Percentiles rank a stretch among this genome's conserved stretches.
Conservation (phyloP, 305 asterid species). For the Ajuga reptans region DNA sequence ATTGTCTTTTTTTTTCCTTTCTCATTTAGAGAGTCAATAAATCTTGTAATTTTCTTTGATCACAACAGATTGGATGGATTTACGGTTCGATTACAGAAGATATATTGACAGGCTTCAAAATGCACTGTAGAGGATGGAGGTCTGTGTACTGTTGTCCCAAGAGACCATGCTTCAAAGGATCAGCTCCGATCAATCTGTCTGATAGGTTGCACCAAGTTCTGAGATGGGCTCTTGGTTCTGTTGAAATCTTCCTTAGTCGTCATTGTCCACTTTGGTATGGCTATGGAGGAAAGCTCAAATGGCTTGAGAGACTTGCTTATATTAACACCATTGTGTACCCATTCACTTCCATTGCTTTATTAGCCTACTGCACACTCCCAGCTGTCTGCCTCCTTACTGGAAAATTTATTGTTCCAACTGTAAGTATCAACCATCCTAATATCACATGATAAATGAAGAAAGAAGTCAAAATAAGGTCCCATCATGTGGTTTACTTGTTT, state of each 20-base stretch:
- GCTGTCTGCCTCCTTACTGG: conserved; percentile 85
- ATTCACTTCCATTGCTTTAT: conserved; percentile 71
- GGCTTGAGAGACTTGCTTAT: conserved; percentile 72
- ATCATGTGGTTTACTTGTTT: neutral
- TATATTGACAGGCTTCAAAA: conserved; percentile 75
- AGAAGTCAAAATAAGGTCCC: neutral
- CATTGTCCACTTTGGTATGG: conserved; percentile 86
- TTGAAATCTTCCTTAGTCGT: conserved; percentile 76
- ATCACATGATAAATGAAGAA: neutral
- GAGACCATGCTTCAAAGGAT: conserved; percentile 43
- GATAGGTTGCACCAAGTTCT: conserved; percentile 90
- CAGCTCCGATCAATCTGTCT: conserved; percentile 51
- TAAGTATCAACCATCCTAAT: conserved; percentile 24
- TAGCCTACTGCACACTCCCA: conserved; percentile 81
- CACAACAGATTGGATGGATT: conserved; percentile 73
- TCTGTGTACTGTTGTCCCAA: conserved; percentile 76
- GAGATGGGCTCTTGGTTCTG: conserved; percentile 92
- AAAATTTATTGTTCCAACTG: conserved; percentile 83
- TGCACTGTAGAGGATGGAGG: conserved; percentile 89
- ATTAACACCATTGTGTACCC: conserved; percentile 31
- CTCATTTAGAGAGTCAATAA: neutral
- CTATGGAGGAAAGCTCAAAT: conserved; percentile 61
- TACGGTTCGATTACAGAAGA: conserved; percentile 84
- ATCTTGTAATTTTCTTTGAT: neutral
- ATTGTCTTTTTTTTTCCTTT: neutral